Evolutionary conservation across 2,329 filamentous ascomycete species (phyloP).

Genomic region (Neonectria faginata): DNA sequence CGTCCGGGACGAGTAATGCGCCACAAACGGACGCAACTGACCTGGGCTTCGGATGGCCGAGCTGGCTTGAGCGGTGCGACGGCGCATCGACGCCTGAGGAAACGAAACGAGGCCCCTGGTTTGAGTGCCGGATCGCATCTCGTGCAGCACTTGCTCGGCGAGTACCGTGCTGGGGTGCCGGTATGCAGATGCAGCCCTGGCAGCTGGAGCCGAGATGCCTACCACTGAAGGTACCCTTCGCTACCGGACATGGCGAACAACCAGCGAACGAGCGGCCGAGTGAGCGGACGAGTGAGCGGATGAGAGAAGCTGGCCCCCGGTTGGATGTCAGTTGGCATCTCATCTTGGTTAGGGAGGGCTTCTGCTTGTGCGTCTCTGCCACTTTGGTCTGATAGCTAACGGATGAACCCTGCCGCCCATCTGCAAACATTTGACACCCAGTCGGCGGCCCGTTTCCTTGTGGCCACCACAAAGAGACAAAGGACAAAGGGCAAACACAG

Average conservation of each 20-base stretch:
- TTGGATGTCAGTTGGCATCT: conserved; percentile 14
- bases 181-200: conserved; percentile 35
- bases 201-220: conserved; percentile 20
- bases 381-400: conserved; percentile 15
- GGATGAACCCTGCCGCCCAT: conserved; percentile 16
- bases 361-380: conserved; percentile 15
- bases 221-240: conserved; percentile 14
- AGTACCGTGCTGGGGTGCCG: conserved; percentile 39
- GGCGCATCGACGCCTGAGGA: conserved; percentile 32
- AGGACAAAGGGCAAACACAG: conserved; percentile 2
- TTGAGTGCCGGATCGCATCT: conserved; percentile 43
- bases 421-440: conserved; percentile 11
- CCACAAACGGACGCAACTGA: conserved; percentile 31
- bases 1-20: conserved; percentile 23
- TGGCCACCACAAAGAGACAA: conserved; percentile 15
- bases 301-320: conserved; percentile 5
- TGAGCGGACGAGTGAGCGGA: conserved; percentile 6
- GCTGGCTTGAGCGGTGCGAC: conserved; percentile 38
- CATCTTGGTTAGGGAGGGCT: conserved; percentile 15
- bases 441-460: background rate
- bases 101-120: conserved; percentile 35
- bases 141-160: conserved; percentile 39
- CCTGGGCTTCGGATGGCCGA: conserved; percentile 31
- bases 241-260: conserved; percentile 8
- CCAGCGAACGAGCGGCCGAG: conserved; percentile 8